Evolutionary conservation across 345 rosid species (phyloP).

Genomic region (Citrus maxima): DNA sequence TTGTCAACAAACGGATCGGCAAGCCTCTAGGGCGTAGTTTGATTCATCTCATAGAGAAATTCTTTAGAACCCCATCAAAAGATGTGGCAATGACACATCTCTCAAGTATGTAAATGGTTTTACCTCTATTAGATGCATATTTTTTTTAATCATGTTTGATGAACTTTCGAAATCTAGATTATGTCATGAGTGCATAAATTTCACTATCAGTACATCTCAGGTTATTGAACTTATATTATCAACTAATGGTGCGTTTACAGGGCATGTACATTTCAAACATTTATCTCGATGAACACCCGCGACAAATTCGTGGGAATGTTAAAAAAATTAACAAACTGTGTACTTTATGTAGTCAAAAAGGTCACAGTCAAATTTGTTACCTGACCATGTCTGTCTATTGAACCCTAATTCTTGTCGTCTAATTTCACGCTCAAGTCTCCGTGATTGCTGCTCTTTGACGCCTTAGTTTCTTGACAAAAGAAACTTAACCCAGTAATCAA

Average conservation of each 20-base stretch:
- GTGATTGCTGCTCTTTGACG: slow-evolving; percentile 24
- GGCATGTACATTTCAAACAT: not conserved
- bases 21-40: no score
- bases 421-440: slow-evolving; percentile 32
- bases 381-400: not conserved
- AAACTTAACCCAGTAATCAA: not conserved
- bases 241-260: no score
- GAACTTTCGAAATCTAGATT: no score
- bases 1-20: no score
- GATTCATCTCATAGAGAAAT: no score
- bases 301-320: not conserved
- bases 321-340: not conserved
- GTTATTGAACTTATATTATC: no score
- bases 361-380: not conserved
- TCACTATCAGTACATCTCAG: not conserved
- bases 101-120: no score
- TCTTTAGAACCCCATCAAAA: no score
- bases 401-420: slow-evolving; percentile 30
- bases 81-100: no score
- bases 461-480: not conserved
- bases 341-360: slow-evolving; percentile 7
- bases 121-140: no score
- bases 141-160: no score
- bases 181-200: no score
- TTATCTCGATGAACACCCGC: not conserved